phyloP scores from a whole-genome alignment of 2,329 filamentous ascomycete genomes.

The Ampelomyces quisqualis region DNA sequence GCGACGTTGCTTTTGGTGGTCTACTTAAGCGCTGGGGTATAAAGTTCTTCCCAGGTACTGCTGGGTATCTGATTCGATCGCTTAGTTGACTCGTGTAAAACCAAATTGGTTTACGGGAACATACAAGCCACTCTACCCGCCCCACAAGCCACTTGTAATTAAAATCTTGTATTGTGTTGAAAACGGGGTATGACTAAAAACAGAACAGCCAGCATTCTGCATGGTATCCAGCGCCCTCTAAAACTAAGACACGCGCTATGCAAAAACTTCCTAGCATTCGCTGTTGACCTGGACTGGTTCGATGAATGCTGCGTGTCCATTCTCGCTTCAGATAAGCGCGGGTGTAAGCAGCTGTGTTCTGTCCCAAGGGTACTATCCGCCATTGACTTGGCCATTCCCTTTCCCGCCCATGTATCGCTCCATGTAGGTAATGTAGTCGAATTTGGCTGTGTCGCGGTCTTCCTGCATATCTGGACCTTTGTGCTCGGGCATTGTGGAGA shows the following conservation, averaged over 20 bases:
- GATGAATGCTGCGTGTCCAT: neutral
- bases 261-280: conserved; percentile 1
- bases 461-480: conserved; percentile 81
- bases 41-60: too few relatives aligned
- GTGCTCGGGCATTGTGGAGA: conserved; percentile 82
- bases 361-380: conserved; percentile 23
- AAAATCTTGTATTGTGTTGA: conserved; percentile 1
- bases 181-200: conserved; percentile 5
- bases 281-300: too few relatives aligned
- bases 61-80: too few relatives aligned
- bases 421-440: conserved; percentile 97
- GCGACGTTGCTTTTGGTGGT: too few relatives aligned
- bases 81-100: too few relatives aligned
- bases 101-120: too few relatives aligned
- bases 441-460: conserved; percentile 82
- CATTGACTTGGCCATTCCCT: conserved; percentile 24
- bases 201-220: conserved; percentile 2
- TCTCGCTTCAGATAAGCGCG: conserved; percentile 14
- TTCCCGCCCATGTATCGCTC: conserved; percentile 60
- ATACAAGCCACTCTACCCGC: too few relatives aligned
- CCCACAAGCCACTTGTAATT: too few relatives aligned
- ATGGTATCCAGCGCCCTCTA: conserved; percentile 5
- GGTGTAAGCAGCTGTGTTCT: conserved; percentile 15
- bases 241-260: conserved; percentile 1
- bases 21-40: too few relatives aligned